A percentile compares a stretch with the other conserved stretches of the same genome.
These are phyloP conservation scores for Aspergillus steynii DNA, from an alignment of 495 filamentous ascomycete genomes.

Conservation along the genomic window DNA sequence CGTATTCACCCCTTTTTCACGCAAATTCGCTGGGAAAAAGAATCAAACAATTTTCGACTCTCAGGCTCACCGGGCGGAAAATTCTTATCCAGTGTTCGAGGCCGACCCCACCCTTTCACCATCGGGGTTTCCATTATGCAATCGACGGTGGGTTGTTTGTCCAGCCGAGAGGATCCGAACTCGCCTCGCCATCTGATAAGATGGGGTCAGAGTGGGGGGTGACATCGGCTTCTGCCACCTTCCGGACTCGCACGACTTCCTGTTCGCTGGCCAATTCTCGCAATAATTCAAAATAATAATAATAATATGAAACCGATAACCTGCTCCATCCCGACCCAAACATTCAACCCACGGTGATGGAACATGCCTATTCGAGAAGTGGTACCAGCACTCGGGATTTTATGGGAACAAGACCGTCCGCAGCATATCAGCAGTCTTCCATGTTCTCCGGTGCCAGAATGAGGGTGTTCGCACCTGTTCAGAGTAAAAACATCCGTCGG, in stretches of 20 bases:
- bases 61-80: not conserved
- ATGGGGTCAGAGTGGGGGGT: not conserved
- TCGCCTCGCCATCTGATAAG: conserved; percentile 7
- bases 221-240: not conserved
- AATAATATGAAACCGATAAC: not conserved
- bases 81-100: not conserved
- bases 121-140: not conserved
- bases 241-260: not conserved
- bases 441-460: not conserved
- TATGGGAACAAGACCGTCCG: not conserved
- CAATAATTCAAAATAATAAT: not conserved
- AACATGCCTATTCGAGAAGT: not conserved
- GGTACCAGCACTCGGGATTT: not conserved
- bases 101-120: not conserved
- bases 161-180: not conserved
- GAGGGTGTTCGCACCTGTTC: not conserved
- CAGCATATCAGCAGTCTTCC: not conserved
- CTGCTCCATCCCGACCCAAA: not conserved
- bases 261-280: too few species aligned
- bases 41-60: too few species aligned
- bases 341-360: not conserved
- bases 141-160: not conserved
- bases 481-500: conserved; percentile 1
- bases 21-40: too few species aligned
- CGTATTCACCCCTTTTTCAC: not conserved